A percentile compares a stretch with the other conserved stretches of the same genome.
These are phyloP conservation scores for Globisporangium acanthophoron DNA, from an alignment of 352 stramenopile genomes.

Conservation along the genomic window DNA sequence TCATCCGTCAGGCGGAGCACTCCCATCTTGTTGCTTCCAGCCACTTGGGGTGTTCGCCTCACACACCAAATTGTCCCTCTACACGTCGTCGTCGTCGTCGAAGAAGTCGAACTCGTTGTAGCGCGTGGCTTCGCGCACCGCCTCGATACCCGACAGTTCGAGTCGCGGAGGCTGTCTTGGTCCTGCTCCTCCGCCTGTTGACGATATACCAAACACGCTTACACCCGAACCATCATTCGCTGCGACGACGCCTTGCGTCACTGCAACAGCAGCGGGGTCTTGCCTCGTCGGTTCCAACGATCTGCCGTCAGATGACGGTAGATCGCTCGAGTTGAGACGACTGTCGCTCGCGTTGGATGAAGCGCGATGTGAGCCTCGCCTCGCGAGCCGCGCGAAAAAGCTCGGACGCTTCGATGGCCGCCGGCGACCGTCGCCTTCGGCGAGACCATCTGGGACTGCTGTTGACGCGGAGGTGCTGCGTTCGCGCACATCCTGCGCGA, in stretches of 20 bases:
- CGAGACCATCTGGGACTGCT: neutral
- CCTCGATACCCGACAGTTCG: slow-evolving; percentile 35
- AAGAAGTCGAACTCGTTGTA: slow-evolving; percentile 40
- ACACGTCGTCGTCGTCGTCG: slow-evolving; percentile 17
- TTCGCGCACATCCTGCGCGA: slow-evolving; percentile 5
- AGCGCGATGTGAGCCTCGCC: neutral
- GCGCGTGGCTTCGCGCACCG: slow-evolving; percentile 31
- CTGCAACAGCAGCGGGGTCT: too few relatives aligned
- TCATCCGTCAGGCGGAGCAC: too few relatives aligned
- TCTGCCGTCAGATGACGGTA: slow-evolving; percentile 7
- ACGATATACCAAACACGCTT: neutral
- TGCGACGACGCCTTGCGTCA: too few relatives aligned
- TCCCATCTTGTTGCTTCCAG: too few relatives aligned
- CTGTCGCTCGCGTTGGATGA: neutral
- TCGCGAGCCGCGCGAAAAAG: slow-evolving; percentile 16
- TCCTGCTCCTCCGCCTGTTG: slow-evolving; percentile 1
- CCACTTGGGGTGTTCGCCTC: too few relatives aligned
- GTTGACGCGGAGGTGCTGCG: neutral
- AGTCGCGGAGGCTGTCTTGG: slow-evolving; percentile 2
- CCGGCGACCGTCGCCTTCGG: neutral
- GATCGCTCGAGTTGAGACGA: neutral
- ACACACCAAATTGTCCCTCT: neutral
- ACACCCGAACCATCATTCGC: too few relatives aligned
- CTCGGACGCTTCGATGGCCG: slow-evolving; percentile 16
- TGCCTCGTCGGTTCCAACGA: slow-evolving; percentile 1